Base-by-base conservation (phyloP, 2,329 filamentous ascomycete genomes). In the Chrysoporthe cubensis region DNA sequence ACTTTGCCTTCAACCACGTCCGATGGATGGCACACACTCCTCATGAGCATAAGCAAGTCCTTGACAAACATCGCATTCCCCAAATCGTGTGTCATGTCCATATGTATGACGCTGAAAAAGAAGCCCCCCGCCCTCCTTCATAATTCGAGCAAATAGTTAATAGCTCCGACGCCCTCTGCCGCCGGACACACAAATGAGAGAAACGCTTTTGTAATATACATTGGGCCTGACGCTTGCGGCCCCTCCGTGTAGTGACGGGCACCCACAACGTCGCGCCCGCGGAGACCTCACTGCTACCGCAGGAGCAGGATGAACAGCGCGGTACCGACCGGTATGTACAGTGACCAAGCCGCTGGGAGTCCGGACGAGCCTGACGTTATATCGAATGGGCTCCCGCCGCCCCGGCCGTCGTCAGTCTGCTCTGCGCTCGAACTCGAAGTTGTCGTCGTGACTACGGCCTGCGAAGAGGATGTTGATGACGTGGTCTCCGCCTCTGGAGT, bases 381-480 rank as follows among this genome's bases (percentile, higher is more conserved):
- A 21, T 71, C 70, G 48, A 71, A 71, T 3, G 70, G 70, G 32
- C 70, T 71, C 4, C 70, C 70, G 21, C 70, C 69, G 5, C 70
- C 70, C 34, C 61, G 57, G 4, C 62, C 62, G n/a, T 48, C 52
- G 37, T 63, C 48, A 16, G 16, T 54, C n/a, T 64, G 43, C 14
- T 57, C 42, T 14, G 57, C 4, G 37, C 65, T 62, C 14, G 62
- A 32, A 18, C 34, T 14, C 34, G 65, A 37, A 9, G 57, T 40
- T 14, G 46, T 40, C 57, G 54, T 42, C 7, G 43, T 62, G 37
- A 62, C n/a, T 21, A 46, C 56, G 9, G 26, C 26, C 13, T 50
- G 46, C 3, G 57, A n/a, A 3, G 48, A 40, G n/a, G 43, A 26
- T 16, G 57, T 66, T 9, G 64, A n/a, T 21, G 60, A 34, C 8